Conservation (phyloP, 2,329 filamentous ascomycete species). For the Diaporthe sp. region DNA sequence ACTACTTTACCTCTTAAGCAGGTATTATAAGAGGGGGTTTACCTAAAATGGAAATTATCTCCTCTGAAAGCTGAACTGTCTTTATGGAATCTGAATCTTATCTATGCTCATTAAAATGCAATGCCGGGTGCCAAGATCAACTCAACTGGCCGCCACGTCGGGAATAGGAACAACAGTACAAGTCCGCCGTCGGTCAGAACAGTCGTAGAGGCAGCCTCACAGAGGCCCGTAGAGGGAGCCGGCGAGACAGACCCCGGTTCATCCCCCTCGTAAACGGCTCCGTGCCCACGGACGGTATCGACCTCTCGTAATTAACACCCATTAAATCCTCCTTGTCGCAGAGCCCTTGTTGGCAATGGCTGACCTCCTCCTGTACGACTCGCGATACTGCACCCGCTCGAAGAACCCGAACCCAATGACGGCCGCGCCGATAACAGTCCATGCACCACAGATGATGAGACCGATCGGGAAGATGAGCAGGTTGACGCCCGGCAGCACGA, state of each 20-base stretch:
- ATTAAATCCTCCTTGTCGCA: slow-evolving; percentile 49
- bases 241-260: too few species aligned
- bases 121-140: slow-evolving; percentile 1
- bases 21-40: too few species aligned
- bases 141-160: slow-evolving; percentile 14
- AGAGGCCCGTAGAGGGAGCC: slow-evolving; percentile 6
- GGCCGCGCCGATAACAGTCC: slow-evolving; percentile 69
- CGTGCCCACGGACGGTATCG: not conserved
- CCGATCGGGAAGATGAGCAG: slow-evolving; percentile 80
- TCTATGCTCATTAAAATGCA: slow-evolving; percentile 40
- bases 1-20: too few species aligned
- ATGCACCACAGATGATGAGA: slow-evolving; percentile 74
- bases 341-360: slow-evolving; percentile 57
- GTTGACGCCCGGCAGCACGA: slow-evolving; percentile 77
- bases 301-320: not conserved
- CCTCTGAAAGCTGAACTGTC: not conserved
- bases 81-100: slow-evolving; percentile 30
- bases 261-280: not conserved
- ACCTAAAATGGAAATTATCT: too few species aligned
- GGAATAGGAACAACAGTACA: not conserved
- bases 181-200: not conserved
- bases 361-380: slow-evolving; percentile 70
- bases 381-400: slow-evolving; percentile 75
- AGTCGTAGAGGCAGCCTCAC: not conserved
- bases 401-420: slow-evolving; percentile 76